Base-by-base conservation (phyloP, 139 green algal genomes). In the Coccomyxa sp. region DNA sequence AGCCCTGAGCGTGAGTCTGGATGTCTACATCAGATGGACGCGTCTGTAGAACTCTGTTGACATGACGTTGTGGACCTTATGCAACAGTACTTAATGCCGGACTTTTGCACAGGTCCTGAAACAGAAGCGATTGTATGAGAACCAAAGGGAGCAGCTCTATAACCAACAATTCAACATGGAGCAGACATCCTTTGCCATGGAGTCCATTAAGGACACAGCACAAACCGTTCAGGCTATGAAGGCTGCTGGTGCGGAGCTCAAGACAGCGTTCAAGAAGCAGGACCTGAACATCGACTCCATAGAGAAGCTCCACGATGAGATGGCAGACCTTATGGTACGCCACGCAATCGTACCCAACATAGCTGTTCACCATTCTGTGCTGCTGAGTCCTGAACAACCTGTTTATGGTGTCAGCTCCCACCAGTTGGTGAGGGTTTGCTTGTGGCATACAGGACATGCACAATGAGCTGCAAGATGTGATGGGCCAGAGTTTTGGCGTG, bases 161-260 rank as follows among this genome's bases (percentile, higher is more conserved):
- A 90, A 93, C 68, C 97, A 99, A 89, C 93, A 97, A 81, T 98
- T 96, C 91, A 98, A 98, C 78, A 86, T 99, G 84, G 97, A 99
- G 81, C 93, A 97, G 79, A 95, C 95, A 12, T 68, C 84, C n/a
- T 93, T 91, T 81, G 82, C 87, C 25, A 78, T 91, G 75, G 71
- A 89, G 76, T 84, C 79, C 59, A 90, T 93, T 76, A 88, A 91
- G 84, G 92, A 95, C 84, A 91, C 86, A 7, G 84, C 88, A 67
- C 88, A 92, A 78, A 91, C 85, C 7, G 88, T 93, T 59, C 86
- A 88, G 63, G 84, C 84, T 23, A 86, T 88, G 87, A 82, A 86
- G 79, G 87, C 77, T 7, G 96, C 95, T 0, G 84, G 83, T 87
- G 97, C 95, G 85, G 94, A 98, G 82, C 91, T 99, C 85, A 97